Conservation (phyloP, 805 yeast species). For the Metschnikowia chrysomelidarum region DNA sequence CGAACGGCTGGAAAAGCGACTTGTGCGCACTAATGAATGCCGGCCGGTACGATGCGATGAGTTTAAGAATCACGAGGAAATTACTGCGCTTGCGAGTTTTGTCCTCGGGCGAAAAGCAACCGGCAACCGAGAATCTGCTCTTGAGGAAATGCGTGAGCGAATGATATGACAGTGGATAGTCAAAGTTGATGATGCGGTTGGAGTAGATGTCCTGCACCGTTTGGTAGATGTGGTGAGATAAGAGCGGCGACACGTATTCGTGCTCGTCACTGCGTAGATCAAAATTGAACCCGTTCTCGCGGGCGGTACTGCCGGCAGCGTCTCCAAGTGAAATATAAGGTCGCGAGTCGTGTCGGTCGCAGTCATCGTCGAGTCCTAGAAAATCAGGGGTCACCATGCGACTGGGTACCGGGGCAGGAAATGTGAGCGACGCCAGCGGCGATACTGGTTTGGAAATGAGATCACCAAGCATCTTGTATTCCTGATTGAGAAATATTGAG, state of each 20-base stretch:
- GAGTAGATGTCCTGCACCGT: conserved; percentile 49
- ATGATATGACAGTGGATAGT: conserved; percentile 64
- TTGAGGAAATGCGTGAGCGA: conserved; percentile 55
- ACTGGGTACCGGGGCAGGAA: conserved; percentile 12
- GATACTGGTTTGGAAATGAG: conserved; percentile 42
- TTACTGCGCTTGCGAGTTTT: conserved; percentile 31
- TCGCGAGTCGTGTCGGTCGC: conserved; percentile 22
- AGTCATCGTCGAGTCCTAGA: conserved; percentile 14
- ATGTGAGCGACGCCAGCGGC: conserved; percentile 39
- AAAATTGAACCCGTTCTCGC: conserved; percentile 12
- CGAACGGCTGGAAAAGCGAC: conserved; percentile 63
- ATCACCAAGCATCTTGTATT: conserved; percentile 52
- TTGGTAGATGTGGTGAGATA: conserved; percentile 54
- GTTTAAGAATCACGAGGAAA: conserved; percentile 46
- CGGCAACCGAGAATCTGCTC: conserved; percentile 53
- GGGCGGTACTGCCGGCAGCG: conserved; percentile 8
- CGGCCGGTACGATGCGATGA: conserved; percentile 68
- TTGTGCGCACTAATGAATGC: conserved; percentile 76
- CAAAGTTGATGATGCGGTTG: conserved; percentile 49
- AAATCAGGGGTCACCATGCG: conserved; percentile 14
- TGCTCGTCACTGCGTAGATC: conserved; percentile 17
- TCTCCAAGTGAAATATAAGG: conserved; percentile 44
- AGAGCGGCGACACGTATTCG: conserved; percentile 56
- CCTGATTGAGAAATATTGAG: conserved; percentile 49
- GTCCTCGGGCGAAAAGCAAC: conserved; percentile 26